Evolutionary conservation across 1,284 basidiomycete genomes (phyloP), one percentile per base, ranked within the genome.

Genomic region (Cutaneotrichosporon sp.): DNA sequence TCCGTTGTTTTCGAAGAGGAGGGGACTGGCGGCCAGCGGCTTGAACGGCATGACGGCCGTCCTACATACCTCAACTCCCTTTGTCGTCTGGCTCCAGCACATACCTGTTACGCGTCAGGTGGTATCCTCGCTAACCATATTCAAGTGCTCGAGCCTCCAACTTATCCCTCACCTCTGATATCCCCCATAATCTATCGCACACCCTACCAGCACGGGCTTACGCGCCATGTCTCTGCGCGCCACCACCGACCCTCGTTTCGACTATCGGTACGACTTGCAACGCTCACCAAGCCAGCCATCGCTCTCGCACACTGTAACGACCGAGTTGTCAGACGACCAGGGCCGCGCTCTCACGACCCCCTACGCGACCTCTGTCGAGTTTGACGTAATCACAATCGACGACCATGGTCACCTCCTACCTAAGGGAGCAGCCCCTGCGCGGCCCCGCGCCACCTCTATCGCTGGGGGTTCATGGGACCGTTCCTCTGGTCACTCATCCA

Each of bases 321-420:
- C 64, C 22, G 64, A 61, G 55, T 31, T 36, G 49, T 65, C 64
- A 16, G 61, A 65, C 30, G 56, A 58, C 21, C 34, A 26, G n/a
- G 26, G 34, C 16, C 30, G 31, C n/a, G 46, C 42, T 4, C 52
- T 31, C 11, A 61, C 42, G 30, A 64, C 63, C n/a, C 56, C 63
- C 1, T 59, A 38, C n/a, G n/a, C 32, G 3, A 40, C 58, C 4
- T n/a, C n/a, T 5, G 47, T 47, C n/a, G 58, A 59, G 14, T 49
- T 59, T 32, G 47, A 38, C 34, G 58, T 34, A 16, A 30, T 13
- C 16, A 52, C 49, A 10, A 22, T 34, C 10, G 61, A 56, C 34
- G 30, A 57, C 50, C 30, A 31, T 22, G 60, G 34, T 2, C 36
- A 30, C 5, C 21, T 46, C 10, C 26, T 42, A 2, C 55, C 55